Evolutionary conservation across 139 green algal genomes (phyloP).

Genomic region (Coelastrella sp.): DNA sequence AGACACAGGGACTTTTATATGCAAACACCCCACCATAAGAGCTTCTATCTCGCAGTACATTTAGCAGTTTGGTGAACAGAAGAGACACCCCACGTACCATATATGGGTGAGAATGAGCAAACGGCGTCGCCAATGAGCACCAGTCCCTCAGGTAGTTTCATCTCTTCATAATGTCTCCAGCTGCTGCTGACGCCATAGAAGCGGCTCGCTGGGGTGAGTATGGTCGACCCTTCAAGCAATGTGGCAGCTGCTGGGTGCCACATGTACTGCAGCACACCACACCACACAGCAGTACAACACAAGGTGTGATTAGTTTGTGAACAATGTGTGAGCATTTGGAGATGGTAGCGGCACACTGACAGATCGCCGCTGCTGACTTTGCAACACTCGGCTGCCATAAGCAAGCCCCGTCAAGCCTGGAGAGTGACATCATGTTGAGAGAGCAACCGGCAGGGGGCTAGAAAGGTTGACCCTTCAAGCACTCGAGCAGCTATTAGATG

Average conservation of each 20-base stretch:
- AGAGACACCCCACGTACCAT: neutral
- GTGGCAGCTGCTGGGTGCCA: conserved; percentile 3
- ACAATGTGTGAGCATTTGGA: neutral
- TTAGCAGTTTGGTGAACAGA: neutral
- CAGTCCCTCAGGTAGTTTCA: conserved; percentile 20
- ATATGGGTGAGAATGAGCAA: conserved; percentile 28
- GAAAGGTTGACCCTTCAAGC: conserved; percentile 1
- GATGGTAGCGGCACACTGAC: neutral
- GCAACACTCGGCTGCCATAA: too few species aligned
- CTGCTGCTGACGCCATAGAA: conserved; percentile 32
- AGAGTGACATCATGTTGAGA: too few species aligned
- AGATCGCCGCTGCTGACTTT: too few species aligned
- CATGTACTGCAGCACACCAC: neutral
- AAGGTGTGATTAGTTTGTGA: too few species aligned
- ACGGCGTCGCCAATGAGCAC: conserved; percentile 10
- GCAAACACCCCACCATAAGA: too few species aligned
- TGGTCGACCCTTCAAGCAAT: conserved; percentile 7
- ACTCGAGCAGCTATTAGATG: neutral
- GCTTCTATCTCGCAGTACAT: too few species aligned
- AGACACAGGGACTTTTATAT: too few species aligned
- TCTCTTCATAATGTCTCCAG: conserved; percentile 34
- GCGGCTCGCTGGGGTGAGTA: neutral
- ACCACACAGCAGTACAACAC: too few species aligned
- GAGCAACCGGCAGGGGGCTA: too few species aligned
- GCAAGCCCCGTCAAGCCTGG: too few species aligned